phyloP scores from a whole-genome alignment of 2,329 filamentous ascomycete species.

The Cladosporium sp. region DNA sequence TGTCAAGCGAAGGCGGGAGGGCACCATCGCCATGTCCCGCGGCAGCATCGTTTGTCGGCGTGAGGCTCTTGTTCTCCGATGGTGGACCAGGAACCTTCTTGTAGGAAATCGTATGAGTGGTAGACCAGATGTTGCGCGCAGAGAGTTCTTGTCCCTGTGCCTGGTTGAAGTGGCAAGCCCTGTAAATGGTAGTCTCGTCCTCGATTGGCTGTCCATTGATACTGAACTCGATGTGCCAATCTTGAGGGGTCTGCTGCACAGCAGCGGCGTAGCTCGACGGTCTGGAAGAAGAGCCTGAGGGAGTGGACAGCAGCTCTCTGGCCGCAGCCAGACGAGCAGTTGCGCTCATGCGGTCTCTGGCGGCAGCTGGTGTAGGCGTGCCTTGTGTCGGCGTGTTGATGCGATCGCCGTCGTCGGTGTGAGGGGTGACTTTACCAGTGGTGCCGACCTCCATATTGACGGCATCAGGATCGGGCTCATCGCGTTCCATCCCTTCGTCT shows the following conservation, averaged over 20 bases:
- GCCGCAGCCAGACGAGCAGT: slow-evolving; percentile 30
- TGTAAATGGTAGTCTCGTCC: slow-evolving; percentile 93
- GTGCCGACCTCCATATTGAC: slow-evolving; percentile 88
- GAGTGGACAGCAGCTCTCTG: slow-evolving; percentile 36
- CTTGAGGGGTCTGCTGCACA: slow-evolving; percentile 73
- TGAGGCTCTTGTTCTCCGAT: slow-evolving; percentile 57
- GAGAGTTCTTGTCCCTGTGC: slow-evolving; percentile 60
- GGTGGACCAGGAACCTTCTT: slow-evolving; percentile 80
- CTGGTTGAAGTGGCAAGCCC: slow-evolving; percentile 76
- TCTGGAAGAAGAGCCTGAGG: slow-evolving; percentile 47
- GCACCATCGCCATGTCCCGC: slow-evolving; percentile 54
- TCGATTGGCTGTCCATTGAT: slow-evolving; percentile 78
- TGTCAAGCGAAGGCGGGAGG: slow-evolving; percentile 74
- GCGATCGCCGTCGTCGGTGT: slow-evolving; percentile 85
- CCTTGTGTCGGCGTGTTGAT: slow-evolving; percentile 74
- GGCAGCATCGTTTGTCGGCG: slow-evolving; percentile 44
- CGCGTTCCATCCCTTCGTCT: slow-evolving; percentile 70
- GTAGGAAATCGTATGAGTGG: slow-evolving; percentile 88
- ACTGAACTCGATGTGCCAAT: slow-evolving; percentile 97
- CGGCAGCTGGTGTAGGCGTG: slow-evolving; percentile 30
- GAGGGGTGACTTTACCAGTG: slow-evolving; percentile 82
- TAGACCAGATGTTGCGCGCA: slow-evolving; percentile 75
- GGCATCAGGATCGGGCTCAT: slow-evolving; percentile 76
- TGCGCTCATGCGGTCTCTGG: slow-evolving; percentile 28
- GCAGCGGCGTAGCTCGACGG: slow-evolving; percentile 81